Base-by-base conservation (phyloP, 202 grass and related monocot species). In the Carex arenaria region DNA sequence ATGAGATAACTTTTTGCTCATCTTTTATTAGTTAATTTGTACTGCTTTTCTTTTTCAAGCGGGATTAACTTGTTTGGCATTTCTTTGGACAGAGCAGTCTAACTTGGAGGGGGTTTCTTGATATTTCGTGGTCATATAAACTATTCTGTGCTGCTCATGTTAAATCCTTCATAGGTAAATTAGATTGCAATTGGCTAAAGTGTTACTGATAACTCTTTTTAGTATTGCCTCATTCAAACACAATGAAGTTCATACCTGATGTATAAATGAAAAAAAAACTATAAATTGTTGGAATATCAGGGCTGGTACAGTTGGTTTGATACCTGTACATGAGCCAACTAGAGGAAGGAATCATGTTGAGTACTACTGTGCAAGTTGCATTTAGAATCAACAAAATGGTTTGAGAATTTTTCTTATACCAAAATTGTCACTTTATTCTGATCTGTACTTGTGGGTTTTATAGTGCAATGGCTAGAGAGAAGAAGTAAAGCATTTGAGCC, bases 401-500 rank as follows among this genome's bases (percentile, higher is more conserved):
- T 57, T 77, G 14, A 36, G 28, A 75, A 49, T 10, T 49, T 55
- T 20, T 57, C 6, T 17, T 77, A 59, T 59, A 20, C 3, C 17
- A 36, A 38, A 78, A 36, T 8, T 78, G 30, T 36, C 30, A 36
- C 15, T 59, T 34, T 60, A 57, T 60, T 78, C 53, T 38, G 38
- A 78, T 56, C n/a, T 77, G 43, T 77, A 59, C 63, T 78, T 87
- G 32, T 90, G 47, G 85, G 80, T 93, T 55, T 87, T 86, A 72
- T 87, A 99, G 96, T 99, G 72, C 91, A 94, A 40, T 99, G 93
- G 91, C 92, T 99, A 88, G 96, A 99, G 88, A 92, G 80, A 70
- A 93, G 89, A 89, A 99, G 96, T 86, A 93, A 95, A 94, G 83
- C 89, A 84, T 95, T 99, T 80, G 96, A 99, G 54, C 96, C 93